Evolutionary conservation across 2,329 filamentous ascomycete species (phyloP).

Genomic region (Neofusicoccum ribis): DNA sequence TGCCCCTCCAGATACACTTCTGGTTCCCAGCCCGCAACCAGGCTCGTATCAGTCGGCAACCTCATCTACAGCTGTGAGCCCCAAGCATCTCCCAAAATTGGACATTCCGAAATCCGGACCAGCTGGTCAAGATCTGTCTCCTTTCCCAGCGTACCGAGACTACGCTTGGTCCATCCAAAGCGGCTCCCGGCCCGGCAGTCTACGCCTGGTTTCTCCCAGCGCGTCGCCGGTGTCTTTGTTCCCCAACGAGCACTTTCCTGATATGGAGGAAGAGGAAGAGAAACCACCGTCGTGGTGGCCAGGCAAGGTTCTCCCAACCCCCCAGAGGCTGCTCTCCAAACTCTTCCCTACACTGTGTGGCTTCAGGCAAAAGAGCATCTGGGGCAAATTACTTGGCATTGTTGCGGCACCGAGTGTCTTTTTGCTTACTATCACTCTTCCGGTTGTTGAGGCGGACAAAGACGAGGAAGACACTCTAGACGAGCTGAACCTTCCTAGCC

Average conservation of each 20-base stretch:
- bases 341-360: conserved; percentile 84
- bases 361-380: conserved; percentile 80
- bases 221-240: conserved; percentile 51
- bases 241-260: conserved; percentile 45
- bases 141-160: conserved; percentile 70
- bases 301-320: conserved; percentile 69
- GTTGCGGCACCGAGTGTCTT: conserved; percentile 90
- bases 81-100: conserved; percentile 41
- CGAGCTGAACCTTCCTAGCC: conserved; percentile 33
- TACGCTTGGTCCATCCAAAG: conserved; percentile 41
- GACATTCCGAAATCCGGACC: conserved; percentile 36
- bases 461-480: conserved; percentile 33
- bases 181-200: conserved; percentile 54
- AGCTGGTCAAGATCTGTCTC: conserved; percentile 41
- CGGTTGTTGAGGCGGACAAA: conserved; percentile 75
- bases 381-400: conserved; percentile 78
- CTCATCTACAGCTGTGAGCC: conserved; percentile 22
- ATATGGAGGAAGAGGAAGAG: conserved; percentile 41
- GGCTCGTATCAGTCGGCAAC: not conserved
- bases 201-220: conserved; percentile 56
- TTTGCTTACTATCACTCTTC: conserved; percentile 82
- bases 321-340: conserved; percentile 68
- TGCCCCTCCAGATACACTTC: conserved; percentile 40
- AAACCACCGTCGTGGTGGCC: conserved; percentile 75
- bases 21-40: not conserved